phyloP scores from a whole-genome alignment of 768 basidiomycete genomes.

The Macrocybe gigantea region DNA sequence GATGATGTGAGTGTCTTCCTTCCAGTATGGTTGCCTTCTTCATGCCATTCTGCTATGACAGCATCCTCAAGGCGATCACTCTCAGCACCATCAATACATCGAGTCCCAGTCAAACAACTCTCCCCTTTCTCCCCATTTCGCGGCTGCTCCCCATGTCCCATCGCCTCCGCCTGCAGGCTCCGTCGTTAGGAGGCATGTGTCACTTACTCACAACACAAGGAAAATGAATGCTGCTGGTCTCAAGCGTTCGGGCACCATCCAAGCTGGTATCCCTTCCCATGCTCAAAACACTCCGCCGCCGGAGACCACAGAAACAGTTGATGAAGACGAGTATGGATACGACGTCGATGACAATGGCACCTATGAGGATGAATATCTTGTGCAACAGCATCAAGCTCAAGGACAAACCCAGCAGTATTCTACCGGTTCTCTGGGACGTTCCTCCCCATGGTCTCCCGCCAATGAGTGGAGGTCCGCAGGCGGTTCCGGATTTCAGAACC shows the following conservation, averaged over 20 bases:
- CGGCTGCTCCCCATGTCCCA: constrained; percentile 40
- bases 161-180: constrained; percentile 70
- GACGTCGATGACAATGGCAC: constrained; percentile 44
- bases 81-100: constrained; percentile 42
- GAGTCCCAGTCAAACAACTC: constrained; percentile 46
- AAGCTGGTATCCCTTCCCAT: constrained; percentile 41
- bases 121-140: constrained; percentile 62
- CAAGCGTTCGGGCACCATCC: constrained; percentile 73
- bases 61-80: constrained; percentile 19
- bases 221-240: constrained; percentile 45
- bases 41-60: constrained; percentile 9
- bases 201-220: constrained; percentile 67
- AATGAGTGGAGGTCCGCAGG: constrained; percentile 54
- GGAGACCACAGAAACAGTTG: constrained; percentile 30
- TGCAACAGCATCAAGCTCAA: constrained; percentile 28
- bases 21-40: constrained; percentile 7
- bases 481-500: constrained; percentile 10
- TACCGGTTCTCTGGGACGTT: constrained; percentile 54
- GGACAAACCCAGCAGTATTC: constrained; percentile 35
- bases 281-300: constrained; percentile 33
- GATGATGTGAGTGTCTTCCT: constrained; percentile 50
- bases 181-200: constrained; percentile 74
- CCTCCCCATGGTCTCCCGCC: constrained; percentile 60
- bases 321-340: constrained; percentile 52
- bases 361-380: constrained; percentile 57